Base-by-base conservation (phyloP, 768 basidiomycete genomes). In the Suillus tomentosus region DNA sequence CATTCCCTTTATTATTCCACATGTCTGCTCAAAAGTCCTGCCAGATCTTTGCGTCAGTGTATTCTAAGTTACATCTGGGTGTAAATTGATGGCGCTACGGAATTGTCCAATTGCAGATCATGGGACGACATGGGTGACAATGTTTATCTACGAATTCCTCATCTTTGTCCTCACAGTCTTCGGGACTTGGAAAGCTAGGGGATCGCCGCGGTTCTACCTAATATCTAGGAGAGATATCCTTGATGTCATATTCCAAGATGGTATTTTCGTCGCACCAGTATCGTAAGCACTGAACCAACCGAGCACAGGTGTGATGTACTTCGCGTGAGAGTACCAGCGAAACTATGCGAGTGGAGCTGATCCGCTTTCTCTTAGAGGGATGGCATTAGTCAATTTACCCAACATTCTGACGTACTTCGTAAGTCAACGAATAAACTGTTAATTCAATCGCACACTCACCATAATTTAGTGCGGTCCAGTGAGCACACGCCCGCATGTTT, bases 291-390 rank as follows among this genome's bases (percentile, higher is more conserved):
- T 53, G 22, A 48, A n/a, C 40, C 19, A 53, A 27, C 31, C 43
- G 13, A 13, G 17, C 31, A 24, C 62, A 85, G 85, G 85, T 61
- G 81, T 84, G 1, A 69, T 87, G 34, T 87, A 86, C 69, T 87
- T 84, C 66, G 82, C 78, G 85, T 86, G 65, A 74, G 84, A 13
- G 40, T 51, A 61, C 19, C 36, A 36, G 24, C 84, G 14, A 59
- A 2, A 55, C n/a, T 22, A n/a, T 51, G 45, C 27, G 34, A 17
- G 64, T 42, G 22, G 15, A 27, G 22, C 13, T 64, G 36, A 39
- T 24, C 40, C 22, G 4, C 22, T 14, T 45, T 60, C 22, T 27
- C 37, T 59, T 40, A 58, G 86, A 85, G 9, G 81, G 51, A 86
- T 87, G 83, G 83, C 79, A 2, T 61, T 81, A 3, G 80, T 81